A percentile compares a stretch with the other conserved stretches of the same genome.
These are phyloP conservation scores for Backusella psychrophila DNA, from an alignment of 192 early-diverging fungal genomes.

Conservation along the genomic window DNA sequence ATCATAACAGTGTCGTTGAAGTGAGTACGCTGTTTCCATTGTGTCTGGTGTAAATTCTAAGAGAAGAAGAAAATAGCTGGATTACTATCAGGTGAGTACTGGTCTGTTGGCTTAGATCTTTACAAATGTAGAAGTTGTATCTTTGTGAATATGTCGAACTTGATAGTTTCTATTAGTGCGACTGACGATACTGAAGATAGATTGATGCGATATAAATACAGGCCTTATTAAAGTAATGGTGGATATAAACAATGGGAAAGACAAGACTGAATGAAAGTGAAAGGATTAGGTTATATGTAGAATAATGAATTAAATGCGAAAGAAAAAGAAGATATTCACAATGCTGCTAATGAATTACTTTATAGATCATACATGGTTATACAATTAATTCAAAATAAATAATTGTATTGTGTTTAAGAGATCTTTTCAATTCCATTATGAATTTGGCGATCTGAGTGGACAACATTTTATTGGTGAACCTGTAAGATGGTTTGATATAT, in stretches of 20 bases:
- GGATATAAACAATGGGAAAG: background rate
- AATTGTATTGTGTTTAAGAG: background rate
- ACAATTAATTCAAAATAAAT: background rate
- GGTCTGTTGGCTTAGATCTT: background rate
- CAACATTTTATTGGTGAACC: background rate
- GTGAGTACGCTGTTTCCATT: background rate
- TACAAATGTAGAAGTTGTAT: background rate
- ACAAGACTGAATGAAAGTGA: background rate
- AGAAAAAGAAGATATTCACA: background rate
- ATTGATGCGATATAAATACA: background rate
- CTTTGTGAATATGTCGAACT: background rate
- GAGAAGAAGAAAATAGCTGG: background rate
- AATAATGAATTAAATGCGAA: background rate
- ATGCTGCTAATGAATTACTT: background rate
- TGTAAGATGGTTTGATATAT: background rate
- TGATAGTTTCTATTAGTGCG: background rate
- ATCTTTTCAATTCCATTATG: background rate
- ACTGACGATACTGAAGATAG: background rate
- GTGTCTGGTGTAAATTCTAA: background rate
- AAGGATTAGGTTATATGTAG: background rate
- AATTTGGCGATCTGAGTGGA: background rate
- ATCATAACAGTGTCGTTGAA: background rate
- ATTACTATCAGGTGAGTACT: too few species aligned
- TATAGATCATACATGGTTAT: background rate
- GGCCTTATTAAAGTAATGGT: background rate